Evolutionary conservation across 306 rosid genomes (phyloP).

Genomic region (Cicer chorassanicum): DNA sequence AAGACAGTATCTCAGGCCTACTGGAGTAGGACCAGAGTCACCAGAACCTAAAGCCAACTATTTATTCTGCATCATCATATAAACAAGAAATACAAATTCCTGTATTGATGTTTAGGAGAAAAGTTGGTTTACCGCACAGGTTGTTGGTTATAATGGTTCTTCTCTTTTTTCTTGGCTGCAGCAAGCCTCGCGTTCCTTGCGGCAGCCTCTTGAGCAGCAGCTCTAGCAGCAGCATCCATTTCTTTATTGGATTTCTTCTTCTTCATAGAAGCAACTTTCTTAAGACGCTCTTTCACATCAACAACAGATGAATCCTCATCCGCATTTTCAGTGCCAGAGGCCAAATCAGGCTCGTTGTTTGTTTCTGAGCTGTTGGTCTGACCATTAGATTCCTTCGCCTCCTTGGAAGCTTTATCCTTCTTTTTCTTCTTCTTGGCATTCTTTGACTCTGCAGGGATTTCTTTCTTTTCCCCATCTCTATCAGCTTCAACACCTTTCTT

Average conservation of each 20-base stretch:
- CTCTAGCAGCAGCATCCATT: constrained; percentile 79
- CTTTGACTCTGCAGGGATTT: constrained; percentile 61
- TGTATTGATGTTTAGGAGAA: constrained; percentile 50
- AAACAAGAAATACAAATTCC: constrained; percentile 71
- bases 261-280: constrained; percentile 71
- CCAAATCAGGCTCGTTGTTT: constrained; percentile 14
- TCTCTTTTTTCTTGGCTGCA: constrained; percentile 80
- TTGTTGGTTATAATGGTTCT: constrained; percentile 79
- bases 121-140: constrained; percentile 65
- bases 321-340: constrained; percentile 53
- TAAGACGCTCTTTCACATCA: constrained; percentile 80
- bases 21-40: constrained; percentile 53
- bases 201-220: constrained; percentile 77
- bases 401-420: constrained; percentile 76
- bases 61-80: constrained; percentile 67
- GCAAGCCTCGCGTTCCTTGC: constrained; percentile 73
- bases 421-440: constrained; percentile 73
- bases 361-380: constrained; percentile 44
- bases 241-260: constrained; percentile 80
- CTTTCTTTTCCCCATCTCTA: constrained; percentile 63
- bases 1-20: constrained; percentile 56
- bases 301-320: constrained; percentile 59
- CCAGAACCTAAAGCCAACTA: constrained; percentile 55
- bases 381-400: constrained; percentile 63
- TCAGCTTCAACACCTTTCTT: constrained; percentile 55